Conservation (phyloP, 768 basidiomycete species). For the Pholiota molesta region DNA sequence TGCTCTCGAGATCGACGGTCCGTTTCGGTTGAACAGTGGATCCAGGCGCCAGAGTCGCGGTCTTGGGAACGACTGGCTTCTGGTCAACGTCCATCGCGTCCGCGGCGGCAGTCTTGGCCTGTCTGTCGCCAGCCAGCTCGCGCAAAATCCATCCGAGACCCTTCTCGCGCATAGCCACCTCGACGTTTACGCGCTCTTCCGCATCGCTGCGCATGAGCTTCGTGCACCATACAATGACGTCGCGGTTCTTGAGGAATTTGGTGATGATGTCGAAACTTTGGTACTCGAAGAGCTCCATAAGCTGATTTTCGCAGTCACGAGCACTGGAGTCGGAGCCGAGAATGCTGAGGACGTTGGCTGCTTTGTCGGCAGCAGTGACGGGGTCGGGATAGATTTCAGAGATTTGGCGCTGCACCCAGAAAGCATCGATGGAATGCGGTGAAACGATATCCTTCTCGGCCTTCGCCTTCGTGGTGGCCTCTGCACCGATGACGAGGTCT, state of each 20-base stretch:
- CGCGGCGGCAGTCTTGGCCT: conserved; percentile 46
- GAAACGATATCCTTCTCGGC: conserved; percentile 80
- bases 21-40: conserved; percentile 85
- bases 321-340: conserved; percentile 85
- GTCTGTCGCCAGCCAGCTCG: conserved; percentile 83
- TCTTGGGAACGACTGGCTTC: conserved; percentile 69
- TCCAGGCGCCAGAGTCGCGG: conserved; percentile 86
- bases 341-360: conserved; percentile 78
- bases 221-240: conserved; percentile 97
- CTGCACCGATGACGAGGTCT: conserved; percentile 80
- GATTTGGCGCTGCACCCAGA: conserved; percentile 98
- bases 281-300: conserved; percentile 97
- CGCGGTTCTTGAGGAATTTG: conserved; percentile 92
- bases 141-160: conserved; percentile 95
- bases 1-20: conserved; percentile 86
- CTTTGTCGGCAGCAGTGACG: conserved; percentile 91
- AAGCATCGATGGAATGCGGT: conserved; percentile 91
- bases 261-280: conserved; percentile 88
- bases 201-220: conserved; percentile 89
- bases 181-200: conserved; percentile 88
- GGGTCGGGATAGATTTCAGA: conserved; percentile 92
- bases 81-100: conserved; percentile 83
- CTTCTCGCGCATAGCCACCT: conserved; percentile 98
- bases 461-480: conserved; percentile 57
- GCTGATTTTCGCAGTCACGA: conserved; percentile 92